Base-by-base conservation (phyloP, 306 rosid species). In the Hylodesmum podocarpum region DNA sequence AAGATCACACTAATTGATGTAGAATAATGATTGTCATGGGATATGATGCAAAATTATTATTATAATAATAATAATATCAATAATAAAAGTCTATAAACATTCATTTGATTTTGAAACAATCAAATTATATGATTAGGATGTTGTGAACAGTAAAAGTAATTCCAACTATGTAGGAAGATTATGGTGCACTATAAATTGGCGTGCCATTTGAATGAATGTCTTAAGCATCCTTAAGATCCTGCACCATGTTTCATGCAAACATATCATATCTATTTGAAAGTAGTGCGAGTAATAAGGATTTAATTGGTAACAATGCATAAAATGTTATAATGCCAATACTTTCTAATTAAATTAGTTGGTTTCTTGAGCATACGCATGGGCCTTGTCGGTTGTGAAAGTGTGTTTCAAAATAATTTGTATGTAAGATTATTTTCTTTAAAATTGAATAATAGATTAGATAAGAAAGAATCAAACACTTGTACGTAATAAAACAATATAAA, bases 21-120 rank as follows among this genome's bases (percentile, higher is more conserved):
- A 71, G 54, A 85, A 82, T 43, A 76, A 66, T 57, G 31, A 27
- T 61, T 63, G 31, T 13, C 57, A 31, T 71, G 34, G 44, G 58
- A 70, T 37, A 77, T 62, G 77, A 3, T 25, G 82, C 70, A 19
- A 51, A 58, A 84, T 47, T 40, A 47, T 29, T 55, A n/a, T n/a
- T n/a, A n/a, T n/a, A 4, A 18, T 6, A 8, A 1, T 33, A 55
- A 14, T 25, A 24, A 21, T 13, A 36, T 27, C 27, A 22, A 47
- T 58, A 15, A 16, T 31, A 29, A 8, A 22, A 31, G 57, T 59
- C 36, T 53, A 18, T 51, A 80, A 69, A 33, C 55, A 39, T 27
- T 69, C 27, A 50, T 76, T 65, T 73, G 70, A 78, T 83, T 82
- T 73, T 73, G 75, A 65, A 64, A 62, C 58, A 28, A 49, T 76